phyloP scores from a whole-genome alignment of 164 flowering plant species.

The Vitis cinerea region DNA sequence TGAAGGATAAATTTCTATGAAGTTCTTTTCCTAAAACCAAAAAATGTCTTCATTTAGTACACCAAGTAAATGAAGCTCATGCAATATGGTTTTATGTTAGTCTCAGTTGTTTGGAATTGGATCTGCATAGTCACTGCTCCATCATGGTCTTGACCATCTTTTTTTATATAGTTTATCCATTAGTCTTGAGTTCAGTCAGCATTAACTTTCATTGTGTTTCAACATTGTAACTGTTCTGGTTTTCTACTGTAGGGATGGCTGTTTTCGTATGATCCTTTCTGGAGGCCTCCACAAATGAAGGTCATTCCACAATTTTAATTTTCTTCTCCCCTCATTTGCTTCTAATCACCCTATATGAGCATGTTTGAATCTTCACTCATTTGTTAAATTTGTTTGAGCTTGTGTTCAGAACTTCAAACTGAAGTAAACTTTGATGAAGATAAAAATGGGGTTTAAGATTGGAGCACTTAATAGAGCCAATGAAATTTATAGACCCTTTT shows the following conservation, averaged over 20 bases:
- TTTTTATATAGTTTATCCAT: not conserved
- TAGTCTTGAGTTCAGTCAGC: too few species aligned
- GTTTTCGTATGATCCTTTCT: conserved; percentile 74
- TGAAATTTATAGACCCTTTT: too few species aligned
- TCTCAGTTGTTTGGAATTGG: not conserved
- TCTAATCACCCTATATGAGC: too few species aligned
- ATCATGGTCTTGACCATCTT: not conserved
- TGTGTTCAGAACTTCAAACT: too few species aligned
- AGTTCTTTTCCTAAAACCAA: not conserved
- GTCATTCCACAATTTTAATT: conserved; percentile 20
- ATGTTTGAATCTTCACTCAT: too few species aligned
- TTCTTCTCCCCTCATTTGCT: not conserved
- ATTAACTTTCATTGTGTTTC: not conserved
- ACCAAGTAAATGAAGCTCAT: not conserved
- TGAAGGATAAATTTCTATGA: conserved; percentile 3
- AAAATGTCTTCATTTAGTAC: not conserved
- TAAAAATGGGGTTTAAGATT: too few species aligned
- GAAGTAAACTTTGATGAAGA: too few species aligned
- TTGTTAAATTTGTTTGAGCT: too few species aligned
- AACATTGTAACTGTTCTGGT: not conserved
- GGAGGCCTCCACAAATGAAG: conserved; percentile 90
- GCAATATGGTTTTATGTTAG: not conserved
- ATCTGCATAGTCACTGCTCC: not conserved
- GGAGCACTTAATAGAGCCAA: too few species aligned
- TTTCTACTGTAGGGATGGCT: conserved; percentile 64